Evolutionary conservation across 768 basidiomycete species (phyloP).

Genomic region (Tulasnella sp.): DNA sequence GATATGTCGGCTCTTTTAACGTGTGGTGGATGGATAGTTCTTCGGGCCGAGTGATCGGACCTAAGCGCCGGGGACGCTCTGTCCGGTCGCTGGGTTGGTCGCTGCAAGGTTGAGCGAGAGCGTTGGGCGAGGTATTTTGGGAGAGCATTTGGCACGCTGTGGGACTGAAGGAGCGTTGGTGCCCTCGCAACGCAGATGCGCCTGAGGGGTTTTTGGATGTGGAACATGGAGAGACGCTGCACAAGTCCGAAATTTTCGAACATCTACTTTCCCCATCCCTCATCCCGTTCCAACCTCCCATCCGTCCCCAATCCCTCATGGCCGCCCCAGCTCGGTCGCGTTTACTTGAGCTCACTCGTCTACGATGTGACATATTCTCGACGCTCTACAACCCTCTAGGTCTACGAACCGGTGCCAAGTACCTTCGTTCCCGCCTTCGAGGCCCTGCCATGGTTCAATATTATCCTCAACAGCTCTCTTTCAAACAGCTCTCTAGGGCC

Average conservation of each 20-base stretch:
- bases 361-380: slow-evolving; percentile 78
- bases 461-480: slow-evolving; percentile 64
- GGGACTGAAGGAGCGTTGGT: slow-evolving; percentile 3
- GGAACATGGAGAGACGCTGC: slow-evolving; percentile 11
- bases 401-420: slow-evolving; percentile 87
- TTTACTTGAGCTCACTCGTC: slow-evolving; percentile 61
- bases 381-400: slow-evolving; percentile 85
- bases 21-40: not conserved
- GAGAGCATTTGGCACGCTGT: not conserved
- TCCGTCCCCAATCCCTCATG: not conserved
- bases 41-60: not conserved
- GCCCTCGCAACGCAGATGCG: not conserved
- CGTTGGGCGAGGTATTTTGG: not conserved
- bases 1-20: not conserved
- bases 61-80: not conserved
- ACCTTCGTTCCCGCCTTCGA: slow-evolving; percentile 76
- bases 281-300: not conserved
- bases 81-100: not conserved
- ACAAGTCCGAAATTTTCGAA: slow-evolving; percentile 29
- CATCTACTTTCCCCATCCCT: slow-evolving; percentile 10
- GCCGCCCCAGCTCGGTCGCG: slow-evolving; percentile 42
- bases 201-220: slow-evolving; percentile 10
- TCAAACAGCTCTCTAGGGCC: slow-evolving; percentile 55
- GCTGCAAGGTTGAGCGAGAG: not conserved
- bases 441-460: slow-evolving; percentile 87